A percentile compares a stretch with the other conserved stretches of the same genome.
Evolutionary conservation across 257 asterid genomes (phyloP).

Genomic region (Solanum dulcamara): DNA sequence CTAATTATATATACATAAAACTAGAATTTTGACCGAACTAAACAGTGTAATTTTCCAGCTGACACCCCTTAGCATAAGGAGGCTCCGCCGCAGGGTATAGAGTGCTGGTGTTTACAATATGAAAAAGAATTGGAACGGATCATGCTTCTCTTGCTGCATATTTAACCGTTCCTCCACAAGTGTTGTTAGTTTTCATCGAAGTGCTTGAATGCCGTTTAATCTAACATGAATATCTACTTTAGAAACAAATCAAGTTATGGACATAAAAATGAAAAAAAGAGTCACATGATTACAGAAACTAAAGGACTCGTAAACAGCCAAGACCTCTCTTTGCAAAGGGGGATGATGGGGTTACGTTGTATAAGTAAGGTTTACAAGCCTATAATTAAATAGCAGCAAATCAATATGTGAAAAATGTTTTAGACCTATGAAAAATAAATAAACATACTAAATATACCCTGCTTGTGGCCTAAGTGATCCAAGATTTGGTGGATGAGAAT

Average conservation of each 20-base stretch:
- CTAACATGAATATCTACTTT: not conserved
- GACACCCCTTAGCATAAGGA: not conserved
- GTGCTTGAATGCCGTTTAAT: not conserved
- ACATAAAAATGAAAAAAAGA: not conserved
- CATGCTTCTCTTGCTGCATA: not conserved
- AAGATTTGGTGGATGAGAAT: not conserved
- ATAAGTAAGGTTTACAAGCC: not conserved
- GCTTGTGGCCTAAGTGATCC: not conserved
- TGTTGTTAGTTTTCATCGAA: not conserved
- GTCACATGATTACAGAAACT: not conserved
- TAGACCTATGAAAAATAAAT: not conserved
- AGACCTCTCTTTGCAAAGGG: not conserved
- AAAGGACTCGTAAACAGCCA: not conserved
- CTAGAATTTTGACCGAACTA: not conserved
- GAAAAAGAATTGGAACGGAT: not conserved
- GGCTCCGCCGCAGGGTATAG: not conserved
- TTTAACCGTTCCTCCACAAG: not conserved
- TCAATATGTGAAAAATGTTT: not conserved
- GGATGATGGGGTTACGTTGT: not conserved
- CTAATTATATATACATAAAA: not conserved
- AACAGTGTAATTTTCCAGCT: not conserved
- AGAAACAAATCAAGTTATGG: not conserved
- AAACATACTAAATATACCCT: not conserved
- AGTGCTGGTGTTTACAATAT: not conserved
- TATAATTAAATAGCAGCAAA: not conserved